Evolutionary conservation across 2,329 filamentous ascomycete genomes (phyloP).

Genomic region (Penicillium digitatum): DNA sequence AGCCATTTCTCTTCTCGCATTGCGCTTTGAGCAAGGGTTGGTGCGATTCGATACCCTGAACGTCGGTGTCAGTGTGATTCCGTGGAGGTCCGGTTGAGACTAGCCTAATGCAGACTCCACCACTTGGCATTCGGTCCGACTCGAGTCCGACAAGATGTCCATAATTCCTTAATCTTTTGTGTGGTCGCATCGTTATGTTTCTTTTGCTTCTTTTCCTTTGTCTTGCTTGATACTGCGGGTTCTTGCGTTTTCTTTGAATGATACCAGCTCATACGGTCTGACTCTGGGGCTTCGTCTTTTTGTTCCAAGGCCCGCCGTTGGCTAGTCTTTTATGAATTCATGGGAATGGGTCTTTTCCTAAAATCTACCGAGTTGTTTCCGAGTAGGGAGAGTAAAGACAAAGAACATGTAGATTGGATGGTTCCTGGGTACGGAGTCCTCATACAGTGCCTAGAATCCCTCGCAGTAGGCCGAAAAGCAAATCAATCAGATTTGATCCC

Average conservation of each 20-base stretch:
- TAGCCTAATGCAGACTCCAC: conserved; percentile 26
- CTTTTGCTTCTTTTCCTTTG: conserved; percentile 13
- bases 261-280: conserved; percentile 39
- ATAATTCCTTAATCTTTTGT: conserved; percentile 22
- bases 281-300: conserved; percentile 28
- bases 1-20: not conserved
- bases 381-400: not conserved
- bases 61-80: conserved; percentile 24
- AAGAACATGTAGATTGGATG: not conserved
- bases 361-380: not conserved
- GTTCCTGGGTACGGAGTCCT: not conserved
- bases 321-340: conserved; percentile 31
- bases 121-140: conserved; percentile 21
- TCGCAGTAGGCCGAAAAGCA: not conserved
- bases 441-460: not conserved
- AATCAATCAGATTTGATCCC: not conserved
- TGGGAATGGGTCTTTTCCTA: conserved; percentile 27
- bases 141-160: conserved; percentile 14
- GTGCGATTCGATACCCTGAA: conserved; percentile 5
- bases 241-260: conserved; percentile 29
- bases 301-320: conserved; percentile 19
- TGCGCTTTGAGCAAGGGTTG: conserved; percentile 1
- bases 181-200: conserved; percentile 17
- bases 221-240: conserved; percentile 19
- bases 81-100: conserved; percentile 28